Conservation (phyloP, 2,329 filamentous ascomycete genomes). For the Colletotrichum spinosum region DNA sequence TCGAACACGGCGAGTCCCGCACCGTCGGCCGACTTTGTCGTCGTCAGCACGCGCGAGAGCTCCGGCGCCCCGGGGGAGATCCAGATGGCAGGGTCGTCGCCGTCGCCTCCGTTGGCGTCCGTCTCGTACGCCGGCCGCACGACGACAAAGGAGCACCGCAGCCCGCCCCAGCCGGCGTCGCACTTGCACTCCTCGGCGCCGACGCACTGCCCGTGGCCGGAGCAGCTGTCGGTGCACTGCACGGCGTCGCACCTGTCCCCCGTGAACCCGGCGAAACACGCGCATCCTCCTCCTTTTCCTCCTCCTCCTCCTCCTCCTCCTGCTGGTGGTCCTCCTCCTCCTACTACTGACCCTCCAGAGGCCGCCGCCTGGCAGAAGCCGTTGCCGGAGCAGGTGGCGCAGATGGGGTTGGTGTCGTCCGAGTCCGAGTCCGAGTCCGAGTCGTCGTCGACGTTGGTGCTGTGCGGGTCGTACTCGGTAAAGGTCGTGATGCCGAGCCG, state of each 20-base stretch:
- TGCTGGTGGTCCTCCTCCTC: conserved; percentile 6
- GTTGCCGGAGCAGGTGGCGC: conserved; percentile 48
- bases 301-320: too few relatives aligned
- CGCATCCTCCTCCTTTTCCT: conserved; percentile 42
- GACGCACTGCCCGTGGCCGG: conserved; percentile 53
- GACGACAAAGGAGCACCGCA: conserved; percentile 58
- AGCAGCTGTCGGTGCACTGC: conserved; percentile 55
- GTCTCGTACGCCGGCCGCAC: conserved; percentile 56
- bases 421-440: conserved; percentile 20
- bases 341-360: neutral
- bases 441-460: conserved; percentile 38
- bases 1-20: conserved; percentile 63
- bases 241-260: conserved; percentile 50
- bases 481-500: conserved; percentile 49
- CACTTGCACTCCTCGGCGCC: conserved; percentile 56
- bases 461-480: conserved; percentile 52
- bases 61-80: conserved; percentile 54
- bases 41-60: conserved; percentile 62
- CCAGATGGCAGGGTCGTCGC: conserved; percentile 62
- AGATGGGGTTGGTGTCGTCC: conserved; percentile 42
- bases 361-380: conserved; percentile 50
- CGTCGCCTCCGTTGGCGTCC: conserved; percentile 56
- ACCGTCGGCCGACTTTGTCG: conserved; percentile 61
- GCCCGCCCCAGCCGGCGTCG: conserved; percentile 55
- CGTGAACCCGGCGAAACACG: conserved; percentile 57